Conservation (phyloP, 2,329 filamentous ascomycete genomes). For the Colletotrichum sp. region DNA sequence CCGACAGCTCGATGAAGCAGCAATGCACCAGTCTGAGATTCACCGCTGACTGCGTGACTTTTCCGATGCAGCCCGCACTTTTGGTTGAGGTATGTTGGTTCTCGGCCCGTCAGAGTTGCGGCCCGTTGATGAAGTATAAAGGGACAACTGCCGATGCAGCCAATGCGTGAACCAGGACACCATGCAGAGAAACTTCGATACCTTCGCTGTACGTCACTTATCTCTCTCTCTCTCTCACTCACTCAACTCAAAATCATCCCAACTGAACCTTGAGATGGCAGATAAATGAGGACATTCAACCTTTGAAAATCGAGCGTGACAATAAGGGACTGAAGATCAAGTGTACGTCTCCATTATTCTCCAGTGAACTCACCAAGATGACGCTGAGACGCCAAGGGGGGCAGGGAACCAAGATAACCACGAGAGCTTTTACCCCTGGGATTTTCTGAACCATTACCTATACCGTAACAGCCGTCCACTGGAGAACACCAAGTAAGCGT, state of each 20-base stretch:
- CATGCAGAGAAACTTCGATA: constrained; percentile 46
- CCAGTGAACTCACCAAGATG: neutral
- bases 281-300: constrained; percentile 35
- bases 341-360: constrained; percentile 27
- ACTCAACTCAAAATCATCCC: neutral
- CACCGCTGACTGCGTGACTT: neutral
- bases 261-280: constrained; percentile 17
- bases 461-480: constrained; percentile 32
- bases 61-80: constrained; percentile 15
- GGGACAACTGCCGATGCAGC: constrained; percentile 48
- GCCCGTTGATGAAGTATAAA: constrained; percentile 17
- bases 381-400: neutral
- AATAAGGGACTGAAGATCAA: constrained; percentile 34
- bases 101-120: neutral
- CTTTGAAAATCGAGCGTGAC: constrained; percentile 30
- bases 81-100: constrained; percentile 20
- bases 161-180: constrained; percentile 47
- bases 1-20: neutral
- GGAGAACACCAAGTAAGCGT: constrained; percentile 37
- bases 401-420: constrained; percentile 74
- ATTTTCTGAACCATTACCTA: constrained; percentile 61
- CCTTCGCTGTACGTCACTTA: constrained; percentile 36
- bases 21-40: neutral
- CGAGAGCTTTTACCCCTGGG: constrained; percentile 68
- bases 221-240: neutral